These are phyloP conservation scores for Neurospora sp. DNA, from an alignment of 495 filamentous ascomycete genomes.

Conservation along the genomic window DNA sequence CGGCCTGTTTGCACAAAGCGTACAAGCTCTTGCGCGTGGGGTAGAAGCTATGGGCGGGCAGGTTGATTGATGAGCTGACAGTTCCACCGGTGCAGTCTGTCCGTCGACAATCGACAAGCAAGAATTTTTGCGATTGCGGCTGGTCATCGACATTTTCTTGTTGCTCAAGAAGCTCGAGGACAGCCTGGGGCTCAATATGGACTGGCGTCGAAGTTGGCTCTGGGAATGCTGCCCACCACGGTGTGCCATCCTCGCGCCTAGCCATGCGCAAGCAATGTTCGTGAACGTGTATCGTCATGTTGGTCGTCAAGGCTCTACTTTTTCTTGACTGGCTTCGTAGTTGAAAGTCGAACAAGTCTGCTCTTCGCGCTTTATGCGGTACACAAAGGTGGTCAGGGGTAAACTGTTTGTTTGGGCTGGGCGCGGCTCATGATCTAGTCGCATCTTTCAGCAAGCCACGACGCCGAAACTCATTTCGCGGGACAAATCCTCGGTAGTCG, in stretches of 20 bases:
- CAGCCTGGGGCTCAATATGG: constrained; percentile 7
- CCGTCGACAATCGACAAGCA: constrained; percentile 22
- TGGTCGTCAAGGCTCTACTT: neutral
- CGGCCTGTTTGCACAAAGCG: constrained; percentile 30
- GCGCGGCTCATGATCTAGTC: neutral
- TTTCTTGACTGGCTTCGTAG: neutral
- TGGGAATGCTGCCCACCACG: constrained; percentile 36
- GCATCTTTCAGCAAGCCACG: neutral
- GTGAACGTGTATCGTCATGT: constrained; percentile 13
- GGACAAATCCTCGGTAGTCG: neutral
- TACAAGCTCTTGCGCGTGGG: constrained; percentile 28
- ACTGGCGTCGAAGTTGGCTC: constrained; percentile 8
- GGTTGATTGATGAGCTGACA: constrained; percentile 27
- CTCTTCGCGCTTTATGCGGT: neutral
- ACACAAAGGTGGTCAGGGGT: neutral
- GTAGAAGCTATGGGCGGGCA: constrained; percentile 41
- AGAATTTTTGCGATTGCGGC: constrained; percentile 4
- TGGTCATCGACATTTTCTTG: neutral
- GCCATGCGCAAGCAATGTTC: constrained; percentile 23
- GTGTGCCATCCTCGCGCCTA: constrained; percentile 18
- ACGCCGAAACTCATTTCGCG: neutral
- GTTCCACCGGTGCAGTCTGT: constrained; percentile 23
- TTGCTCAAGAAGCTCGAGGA: constrained; percentile 8
- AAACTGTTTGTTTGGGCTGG: neutral
- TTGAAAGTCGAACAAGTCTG: neutral